Base-by-base conservation (phyloP, 129 eudicot species). In the Arctium minus region DNA sequence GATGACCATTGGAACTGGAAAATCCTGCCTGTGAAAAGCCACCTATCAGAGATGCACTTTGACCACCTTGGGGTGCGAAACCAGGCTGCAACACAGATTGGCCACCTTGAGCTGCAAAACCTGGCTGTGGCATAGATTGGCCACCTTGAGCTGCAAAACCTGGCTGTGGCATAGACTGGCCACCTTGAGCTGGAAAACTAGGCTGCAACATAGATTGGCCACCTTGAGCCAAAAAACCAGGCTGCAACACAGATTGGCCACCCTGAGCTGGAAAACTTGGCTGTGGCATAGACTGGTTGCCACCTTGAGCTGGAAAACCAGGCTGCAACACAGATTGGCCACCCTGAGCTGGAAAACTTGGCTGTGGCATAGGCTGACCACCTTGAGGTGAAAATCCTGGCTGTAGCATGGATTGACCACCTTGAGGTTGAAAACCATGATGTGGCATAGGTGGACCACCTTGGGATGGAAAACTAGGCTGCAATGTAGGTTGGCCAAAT, bases 1-100 rank as follows among this genome's bases (percentile, higher is more conserved):
- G 53, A 29, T 81, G 84, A 79, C 85, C 85, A 62, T 70, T 67
- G 53, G 87, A 81, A 68, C 68, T 30, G 67, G 78, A 60, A 74
- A 79, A 84, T 68, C 80, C 86, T 22, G 86, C 70, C 74, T 73
- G 88, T 50, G 88, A 78, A 56, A 53, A 75, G 64, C 89, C 86
- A 48, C 79, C 12, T 62, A 5, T 60, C 68, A 78, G 18, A 39
- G 84, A 75, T 35, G 83, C 35, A 27, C 75, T 83, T 64, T 85
- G 89, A 9, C 75, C 64, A 17, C 42, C 27, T 48, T 68, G 75
- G 8, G n/a, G 33, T 10, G 33, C 68, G 6, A 42, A 79, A 79
- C 46, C 69, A 9, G 83, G 12, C 11, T 37, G 70, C 7, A 29
- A 3, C 74, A 22, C 27, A n/a, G 68, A 74, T 10, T 83, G 80